Percentiles rank a stretch among this genome's conserved stretches.
These are phyloP conservation scores for cucumber (Cucumis sativus) DNA, from an alignment of 306 rosid species.

Conservation along the genomic window Cucumber_9930_V3 NC_026658.2:22636501-22637000, in stretches of 20 bases:
- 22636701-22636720: conserved; percentile 33
- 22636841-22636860: background rate
- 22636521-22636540: background rate
- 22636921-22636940: conserved; percentile 62
- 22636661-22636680: conserved; percentile 46
- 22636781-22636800: background rate
- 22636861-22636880: conserved; percentile 34
- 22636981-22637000: conserved; percentile 38
- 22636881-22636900: conserved; percentile 64
- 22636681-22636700: conserved; percentile 56
- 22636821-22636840: background rate
- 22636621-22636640: background rate
- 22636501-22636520: background rate
- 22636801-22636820: background rate
- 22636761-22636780: background rate
- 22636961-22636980: conserved; percentile 30
- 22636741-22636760: background rate
- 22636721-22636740: conserved; percentile 43
- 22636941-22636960: conserved; percentile 23
- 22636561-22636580: background rate
- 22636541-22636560: background rate
- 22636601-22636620: conserved; percentile 14
- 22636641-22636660: conserved; percentile 27
- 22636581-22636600: conserved; percentile 12
- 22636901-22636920: conserved; percentile 80